Evolutionary conservation across 768 basidiomycete species (phyloP), one percentile per base, ranked within the genome.

Genomic region (Trametes cingulata): DNA sequence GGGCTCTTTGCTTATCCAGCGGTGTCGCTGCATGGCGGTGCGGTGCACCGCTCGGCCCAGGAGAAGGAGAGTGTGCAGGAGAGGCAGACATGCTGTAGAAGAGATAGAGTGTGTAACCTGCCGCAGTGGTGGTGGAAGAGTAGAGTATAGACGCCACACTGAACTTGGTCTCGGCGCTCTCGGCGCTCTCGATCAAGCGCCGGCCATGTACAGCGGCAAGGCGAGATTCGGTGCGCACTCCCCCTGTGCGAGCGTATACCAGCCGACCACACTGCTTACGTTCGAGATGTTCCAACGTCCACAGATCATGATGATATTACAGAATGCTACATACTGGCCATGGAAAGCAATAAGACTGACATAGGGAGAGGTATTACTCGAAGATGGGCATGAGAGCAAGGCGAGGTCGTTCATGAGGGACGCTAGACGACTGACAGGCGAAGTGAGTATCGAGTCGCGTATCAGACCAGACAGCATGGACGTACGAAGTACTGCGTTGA

Each of bases 401-500:
- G 39, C 14, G 27, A 49, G 22, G 47, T 41, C 47, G 48, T 49
- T 33, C 27, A 43, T 42, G 40, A 27, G n/a, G 49, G 25, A 20
- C 45, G 46, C 63, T 43, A 67, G 17, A 65, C 64, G 41, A 67
- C 66, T 67, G 51, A 40, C 6, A 42, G 12, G 6, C 17, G 41
- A 35, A 25, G 52, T 61, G 14, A 61, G 51, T 14, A 22, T 45
- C 19, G 19, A 1, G 7, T 22, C 19, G 50, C 46, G 20, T 40
- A 46, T 7, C 42, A 43, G 39, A 58, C 41, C 35, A 45, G 36
- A 29, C 29, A 10, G 29, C 4, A 33, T 33, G 52, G 35, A 85
- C 91, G 63, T 73, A 94, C 92, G 84, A 50, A 97, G 85, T 45
- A 97, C 91, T 52, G 95, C 90, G 72, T 97, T 97, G 72, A 98